Base-by-base conservation (phyloP, 202 grass and related monocot genomes). In the Hordeum pubiflorum region DNA sequence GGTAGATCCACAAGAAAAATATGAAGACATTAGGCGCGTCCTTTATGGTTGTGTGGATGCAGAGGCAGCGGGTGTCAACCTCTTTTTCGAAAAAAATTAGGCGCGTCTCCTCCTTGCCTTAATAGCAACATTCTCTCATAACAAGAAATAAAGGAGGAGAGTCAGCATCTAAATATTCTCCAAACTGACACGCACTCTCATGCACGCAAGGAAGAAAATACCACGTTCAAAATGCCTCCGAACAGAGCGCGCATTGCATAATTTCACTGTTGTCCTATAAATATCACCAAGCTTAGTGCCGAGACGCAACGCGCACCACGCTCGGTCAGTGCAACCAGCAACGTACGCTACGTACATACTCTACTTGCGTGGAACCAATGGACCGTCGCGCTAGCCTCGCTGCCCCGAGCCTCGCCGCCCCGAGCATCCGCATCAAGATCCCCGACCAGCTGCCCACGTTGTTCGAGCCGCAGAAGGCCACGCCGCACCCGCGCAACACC, bases 401-500 rank as follows among this genome's bases (percentile, higher is more conserved):
- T 1, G 33, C 14, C 18, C 31, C 70, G 46, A 86, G 63, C 63
- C 39, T 86, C 10, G 57, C 55, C 2, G 33, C 14, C 18, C 31
- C 70, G 46, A 82, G 54, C 78, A 68, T 88, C 10, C 82, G 67
- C 21, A 17, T 91, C 18, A 57, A 79, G 14, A 88, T 91, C 79
- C 66, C 63, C 4, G 83, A 75, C 24, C 80, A 69, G 54, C 66
- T 84, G 46, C 82, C 89, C 18, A 85, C 85, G 18, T 38, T 87
- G 39, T 87, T 87, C 78, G 85, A 87, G 74, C 85, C 89, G 11
- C 89, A 91, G 80, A 80, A 79, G 55, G 31, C 72, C 44, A 56
- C 60, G 34, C 33, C 63, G 33, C 3, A 66, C 4, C 52, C 82
- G 17, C 6, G 44, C 44, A 48, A 1, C 13, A 48, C 44, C 44